These are phyloP conservation scores for Oemleria cerasiformis DNA, from an alignment of 306 rosid species.

Conservation along the genomic window DNA sequence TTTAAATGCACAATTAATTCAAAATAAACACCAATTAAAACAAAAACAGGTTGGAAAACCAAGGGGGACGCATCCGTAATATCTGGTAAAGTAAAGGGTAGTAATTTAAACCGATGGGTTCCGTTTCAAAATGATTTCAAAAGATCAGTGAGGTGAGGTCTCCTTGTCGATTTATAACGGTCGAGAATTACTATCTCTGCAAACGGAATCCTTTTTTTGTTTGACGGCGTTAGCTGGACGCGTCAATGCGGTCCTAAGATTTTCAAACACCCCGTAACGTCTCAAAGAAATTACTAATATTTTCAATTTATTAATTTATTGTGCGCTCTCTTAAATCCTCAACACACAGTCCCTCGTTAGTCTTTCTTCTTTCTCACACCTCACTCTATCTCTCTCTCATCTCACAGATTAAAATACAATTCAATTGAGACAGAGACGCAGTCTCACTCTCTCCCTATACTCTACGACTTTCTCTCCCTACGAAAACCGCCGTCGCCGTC, in stretches of 20 bases:
- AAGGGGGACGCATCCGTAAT: slow-evolving; percentile 19
- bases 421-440: neutral
- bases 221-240: slow-evolving; percentile 45
- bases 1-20: neutral
- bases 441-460: slow-evolving; percentile 21
- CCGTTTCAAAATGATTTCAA: slow-evolving; percentile 35
- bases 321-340: neutral
- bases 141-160: neutral
- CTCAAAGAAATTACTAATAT: neutral
- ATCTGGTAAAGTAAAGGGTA: slow-evolving; percentile 8
- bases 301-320: too few species aligned
- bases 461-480: slow-evolving; percentile 18
- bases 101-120: slow-evolving; percentile 10
- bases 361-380: slow-evolving; percentile 28
- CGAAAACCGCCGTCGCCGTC: slow-evolving; percentile 22
- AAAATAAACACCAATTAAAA: neutral
- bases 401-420: slow-evolving; percentile 8
- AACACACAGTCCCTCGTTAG: neutral
- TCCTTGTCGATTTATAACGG: slow-evolving; percentile 62
- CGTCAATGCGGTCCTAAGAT: slow-evolving; percentile 31
- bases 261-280: slow-evolving; percentile 45
- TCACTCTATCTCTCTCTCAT: slow-evolving; percentile 24
- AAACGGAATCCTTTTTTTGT: slow-evolving; percentile 25
- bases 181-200: slow-evolving; percentile 34
- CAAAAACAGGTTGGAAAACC: neutral